A percentile compares a stretch with the other conserved stretches of the same genome.
phyloP scores from a whole-genome alignment of 2,329 filamentous ascomycete species.

The Arachnomyces sp. region DNA sequence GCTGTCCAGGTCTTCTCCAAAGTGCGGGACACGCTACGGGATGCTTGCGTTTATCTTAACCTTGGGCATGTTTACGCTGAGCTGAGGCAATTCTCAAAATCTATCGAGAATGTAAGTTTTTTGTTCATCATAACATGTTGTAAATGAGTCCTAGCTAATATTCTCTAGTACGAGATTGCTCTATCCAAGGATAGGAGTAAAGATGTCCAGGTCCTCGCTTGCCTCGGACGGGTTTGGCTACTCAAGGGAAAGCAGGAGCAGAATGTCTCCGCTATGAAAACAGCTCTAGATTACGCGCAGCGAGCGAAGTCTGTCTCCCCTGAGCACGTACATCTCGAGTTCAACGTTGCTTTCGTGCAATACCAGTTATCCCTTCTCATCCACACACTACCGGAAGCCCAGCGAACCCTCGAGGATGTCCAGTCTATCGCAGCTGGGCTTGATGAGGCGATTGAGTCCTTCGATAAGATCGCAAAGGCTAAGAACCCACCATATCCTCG shows the following conservation, averaged over 20 bases:
- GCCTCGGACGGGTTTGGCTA: slow-evolving; percentile 80
- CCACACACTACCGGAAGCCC: slow-evolving; percentile 64
- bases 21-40: slow-evolving; percentile 81
- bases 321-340: slow-evolving; percentile 84
- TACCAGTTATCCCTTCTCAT: slow-evolving; percentile 84
- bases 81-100: slow-evolving; percentile 79
- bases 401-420: slow-evolving; percentile 72
- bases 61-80: slow-evolving; percentile 89
- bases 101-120: slow-evolving; percentile 65
- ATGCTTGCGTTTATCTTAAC: slow-evolving; percentile 84
- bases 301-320: slow-evolving; percentile 68
- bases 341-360: slow-evolving; percentile 97
- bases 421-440: slow-evolving; percentile 72
- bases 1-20: slow-evolving; percentile 85
- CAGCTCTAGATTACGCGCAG: slow-evolving; percentile 55
- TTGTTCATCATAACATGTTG: background rate
- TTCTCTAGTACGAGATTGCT: slow-evolving; percentile 68
- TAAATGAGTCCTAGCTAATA: slow-evolving; percentile 7
- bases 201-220: slow-evolving; percentile 73
- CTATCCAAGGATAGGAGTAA: slow-evolving; percentile 70
- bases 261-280: slow-evolving; percentile 55
- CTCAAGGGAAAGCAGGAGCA: slow-evolving; percentile 67
- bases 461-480: slow-evolving; percentile 52
- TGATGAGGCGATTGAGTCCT: slow-evolving; percentile 72
- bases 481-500: slow-evolving; percentile 78